Conservation (phyloP, 495 filamentous ascomycete genomes). For the Lasiosphaeria miniovina region DNA sequence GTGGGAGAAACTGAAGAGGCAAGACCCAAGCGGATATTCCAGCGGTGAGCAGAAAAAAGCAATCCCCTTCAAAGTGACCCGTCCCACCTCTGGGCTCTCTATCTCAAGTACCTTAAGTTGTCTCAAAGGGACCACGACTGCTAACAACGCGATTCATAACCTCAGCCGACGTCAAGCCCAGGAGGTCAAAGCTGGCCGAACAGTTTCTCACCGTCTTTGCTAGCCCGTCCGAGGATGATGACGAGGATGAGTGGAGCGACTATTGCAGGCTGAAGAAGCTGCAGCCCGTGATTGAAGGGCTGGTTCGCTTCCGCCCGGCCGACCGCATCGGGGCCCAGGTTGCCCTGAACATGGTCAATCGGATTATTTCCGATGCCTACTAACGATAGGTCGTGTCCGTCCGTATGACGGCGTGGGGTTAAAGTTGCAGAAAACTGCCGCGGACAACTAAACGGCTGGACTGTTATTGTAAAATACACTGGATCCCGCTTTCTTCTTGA, state of each 20-base stretch:
- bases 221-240: background rate
- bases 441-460: no score
- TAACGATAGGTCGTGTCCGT: no score
- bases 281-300: slow-evolving; percentile 7
- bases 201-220: background rate
- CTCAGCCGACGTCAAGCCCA: background rate
- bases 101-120: no score
- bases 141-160: background rate
- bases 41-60: no score
- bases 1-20: slow-evolving; percentile 1
- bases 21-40: background rate
- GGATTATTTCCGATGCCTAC: background rate
- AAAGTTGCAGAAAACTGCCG: no score
- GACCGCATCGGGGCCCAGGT: slow-evolving; percentile 9
- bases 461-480: no score
- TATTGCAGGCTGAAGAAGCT: slow-evolving; percentile 2
- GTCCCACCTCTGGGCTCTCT: no score
- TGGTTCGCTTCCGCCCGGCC: slow-evolving; percentile 17
- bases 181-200: slow-evolving; percentile 1
- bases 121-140: background rate
- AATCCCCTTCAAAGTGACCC: no score
- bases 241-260: background rate
- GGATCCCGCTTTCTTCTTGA: no score
- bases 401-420: no score
- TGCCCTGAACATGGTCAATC: slow-evolving; percentile 1